phyloP scores from a whole-genome alignment of 2,329 filamentous ascomycete genomes.

The Neonectria magnoliae region DNA sequence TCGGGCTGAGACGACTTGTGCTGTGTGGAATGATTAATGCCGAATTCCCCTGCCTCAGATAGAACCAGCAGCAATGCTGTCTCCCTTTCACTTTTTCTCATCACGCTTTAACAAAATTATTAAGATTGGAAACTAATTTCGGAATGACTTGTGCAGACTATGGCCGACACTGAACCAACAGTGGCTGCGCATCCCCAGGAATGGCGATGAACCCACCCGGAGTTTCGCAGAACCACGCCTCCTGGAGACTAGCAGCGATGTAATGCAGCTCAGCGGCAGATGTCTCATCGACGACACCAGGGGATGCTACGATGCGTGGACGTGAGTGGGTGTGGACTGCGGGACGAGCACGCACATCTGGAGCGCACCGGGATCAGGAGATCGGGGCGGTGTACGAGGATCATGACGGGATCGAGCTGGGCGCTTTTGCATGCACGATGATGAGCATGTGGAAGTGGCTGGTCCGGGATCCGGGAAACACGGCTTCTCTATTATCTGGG shows the following conservation, averaged over 20 bases:
- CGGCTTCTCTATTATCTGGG: constrained; percentile 25
- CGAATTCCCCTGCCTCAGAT: constrained; percentile 40
- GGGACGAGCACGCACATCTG: constrained; percentile 18
- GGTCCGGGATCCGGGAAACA: constrained; percentile 36
- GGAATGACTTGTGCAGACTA: constrained; percentile 54
- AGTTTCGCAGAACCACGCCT: constrained; percentile 17
- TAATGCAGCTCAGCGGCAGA: constrained; percentile 11
- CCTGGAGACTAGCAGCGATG: constrained; percentile 32
- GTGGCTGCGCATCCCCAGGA: constrained; percentile 29
- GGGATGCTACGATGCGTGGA: constrained; percentile 18
- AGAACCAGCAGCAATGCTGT: constrained; percentile 40
- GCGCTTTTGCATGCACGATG: constrained; percentile 36
- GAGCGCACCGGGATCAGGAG: constrained; percentile 19
- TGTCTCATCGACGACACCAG: background rate
- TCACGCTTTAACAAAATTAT: constrained; percentile 37
- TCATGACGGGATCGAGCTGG: constrained; percentile 10
- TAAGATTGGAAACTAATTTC: constrained; percentile 53
- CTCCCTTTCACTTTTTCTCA: constrained; percentile 27
- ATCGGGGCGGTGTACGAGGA: constrained; percentile 17
- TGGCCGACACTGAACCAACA: constrained; percentile 46
- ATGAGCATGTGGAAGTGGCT: constrained; percentile 32
- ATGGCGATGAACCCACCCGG: constrained; percentile 20
- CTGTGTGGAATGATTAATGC: constrained; percentile 39
- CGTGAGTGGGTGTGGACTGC: constrained; percentile 26
- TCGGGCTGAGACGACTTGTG: constrained; percentile 34